Evolutionary conservation across 108 stramenopile species (phyloP), one percentile per base, ranked within the genome.

Genomic region (Stephanodiscus minutulus): DNA sequence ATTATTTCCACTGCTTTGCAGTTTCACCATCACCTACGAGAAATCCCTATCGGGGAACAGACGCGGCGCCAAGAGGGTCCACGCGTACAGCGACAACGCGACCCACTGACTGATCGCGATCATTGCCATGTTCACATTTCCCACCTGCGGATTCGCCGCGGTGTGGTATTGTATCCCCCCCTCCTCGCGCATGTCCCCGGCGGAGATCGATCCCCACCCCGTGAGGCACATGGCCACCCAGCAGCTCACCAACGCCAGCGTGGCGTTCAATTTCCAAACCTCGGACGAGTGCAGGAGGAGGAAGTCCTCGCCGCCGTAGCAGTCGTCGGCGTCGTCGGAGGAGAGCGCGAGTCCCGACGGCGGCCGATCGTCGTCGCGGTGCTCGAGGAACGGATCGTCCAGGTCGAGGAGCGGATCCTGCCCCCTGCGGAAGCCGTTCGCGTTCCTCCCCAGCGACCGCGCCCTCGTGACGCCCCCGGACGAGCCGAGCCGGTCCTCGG

Each of bases 31-130:
- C 31, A 33, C 5, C 31, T 33, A 56, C 55, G 55, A 56, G 69
- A 98, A 98, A 49, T 98, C 97, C 15, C 96, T 76, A 70, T 98
- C 91, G 15, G 95, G 93, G 68, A 97, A 94, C 7, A 96, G 47
- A 17, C 70, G 70, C 0, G 96, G 96, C 9, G 97, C 97, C 15
- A 96, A 43, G 25, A 98, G 73, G 6, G 96, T 96, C 97, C 97
- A 98, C 25, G 74, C 62, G 65, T 98, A 98, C 59, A 97, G 63
- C 13, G 68, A 29, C 64, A 95, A 82, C 3, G 92, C 88, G 3
- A 90, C 31, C 96, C 96, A 98, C 72, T 98, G 96, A 27, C 88
- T 89, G 17, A 93, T 64, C 35, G 91, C 90, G 64, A 94, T 82
- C 74, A 97, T 90, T 36, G 86, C 93, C 97, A 97, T 97, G 59